These are phyloP conservation scores for Leccinum fibrillosum DNA, from an alignment of 768 basidiomycete genomes.

Conservation along the genomic window DNA sequence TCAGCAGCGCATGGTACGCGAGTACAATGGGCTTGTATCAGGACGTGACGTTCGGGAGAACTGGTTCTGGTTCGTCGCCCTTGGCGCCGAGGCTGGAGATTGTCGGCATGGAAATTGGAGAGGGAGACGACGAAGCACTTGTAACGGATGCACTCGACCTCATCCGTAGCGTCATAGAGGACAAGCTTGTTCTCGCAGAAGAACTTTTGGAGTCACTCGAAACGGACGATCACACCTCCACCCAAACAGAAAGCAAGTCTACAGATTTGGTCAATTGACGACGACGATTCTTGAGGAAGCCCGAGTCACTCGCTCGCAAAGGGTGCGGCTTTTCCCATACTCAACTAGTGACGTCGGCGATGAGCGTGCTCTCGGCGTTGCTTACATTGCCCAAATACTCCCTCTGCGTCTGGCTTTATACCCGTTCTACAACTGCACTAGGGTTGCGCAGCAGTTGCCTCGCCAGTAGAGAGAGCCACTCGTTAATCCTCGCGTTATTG, in stretches of 20 bases:
- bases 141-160: conserved; percentile 78
- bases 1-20: conserved; percentile 43
- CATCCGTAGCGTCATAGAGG: conserved; percentile 70
- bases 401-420: conserved; percentile 84
- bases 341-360: conserved; percentile 71
- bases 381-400: conserved; percentile 72
- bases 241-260: conserved; percentile 50
- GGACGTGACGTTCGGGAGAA: conserved; percentile 51
- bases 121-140: conserved; percentile 56
- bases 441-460: conserved; percentile 60
- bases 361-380: conserved; percentile 78
- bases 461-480: conserved; percentile 65
- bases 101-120: conserved; percentile 67
- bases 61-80: conserved; percentile 34
- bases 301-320: conserved; percentile 46
- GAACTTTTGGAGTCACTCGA: conserved; percentile 69
- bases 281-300: conserved; percentile 82
- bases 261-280: conserved; percentile 78
- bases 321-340: conserved; percentile 44
- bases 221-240: conserved; percentile 14
- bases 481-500: conserved; percentile 73
- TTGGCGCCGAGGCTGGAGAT: conserved; percentile 59
- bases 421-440: conserved; percentile 69
- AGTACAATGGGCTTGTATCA: conserved; percentile 42
- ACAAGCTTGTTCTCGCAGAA: conserved; percentile 61